These are phyloP conservation scores for Aquilaria sinensis DNA, from an alignment of 345 rosid genomes.

Conservation along the genomic window DNA sequence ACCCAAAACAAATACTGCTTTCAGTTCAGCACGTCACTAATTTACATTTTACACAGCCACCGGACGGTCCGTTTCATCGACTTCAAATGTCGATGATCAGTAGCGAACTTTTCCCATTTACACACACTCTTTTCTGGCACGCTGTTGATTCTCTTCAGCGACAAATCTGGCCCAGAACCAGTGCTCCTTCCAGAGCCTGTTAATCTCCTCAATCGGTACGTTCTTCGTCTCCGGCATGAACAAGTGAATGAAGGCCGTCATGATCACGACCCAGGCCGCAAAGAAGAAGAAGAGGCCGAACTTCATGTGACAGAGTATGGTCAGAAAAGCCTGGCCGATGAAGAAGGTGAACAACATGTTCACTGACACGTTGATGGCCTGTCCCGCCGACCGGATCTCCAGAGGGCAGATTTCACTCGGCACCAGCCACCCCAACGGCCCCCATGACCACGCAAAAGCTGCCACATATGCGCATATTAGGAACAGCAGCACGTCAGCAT, in stretches of 20 bases:
- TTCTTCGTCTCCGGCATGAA: constrained; percentile 7
- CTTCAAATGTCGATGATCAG: too few species aligned
- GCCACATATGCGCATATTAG: constrained; percentile 4
- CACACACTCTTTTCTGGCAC: too few species aligned
- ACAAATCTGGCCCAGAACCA: constrained; percentile 11
- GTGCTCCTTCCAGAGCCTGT: constrained; percentile 3
- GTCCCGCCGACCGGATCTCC: constrained; percentile 6
- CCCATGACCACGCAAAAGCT: constrained; percentile 11
- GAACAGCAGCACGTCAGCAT: neutral
- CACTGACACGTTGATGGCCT: constrained; percentile 8
- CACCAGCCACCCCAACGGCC: constrained; percentile 11
- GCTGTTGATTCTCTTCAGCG: neutral
- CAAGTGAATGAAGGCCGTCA: neutral
- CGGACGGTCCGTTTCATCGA: too few species aligned
- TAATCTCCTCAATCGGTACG: constrained; percentile 10
- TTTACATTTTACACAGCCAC: too few species aligned
- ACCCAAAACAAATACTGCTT: too few species aligned
- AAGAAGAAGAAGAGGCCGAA: constrained; percentile 12
- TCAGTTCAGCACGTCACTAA: too few species aligned
- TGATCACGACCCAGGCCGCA: neutral
- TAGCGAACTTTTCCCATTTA: too few species aligned
- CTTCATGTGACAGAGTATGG: constrained; percentile 11
- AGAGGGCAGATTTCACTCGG: constrained; percentile 7
- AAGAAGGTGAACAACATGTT: constrained; percentile 11
- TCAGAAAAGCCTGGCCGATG: neutral